Percentiles rank a stretch among this genome's conserved stretches.
These are phyloP conservation scores for Candida golubevii DNA, from an alignment of 805 yeast genomes.

Conservation along the genomic window DNA sequence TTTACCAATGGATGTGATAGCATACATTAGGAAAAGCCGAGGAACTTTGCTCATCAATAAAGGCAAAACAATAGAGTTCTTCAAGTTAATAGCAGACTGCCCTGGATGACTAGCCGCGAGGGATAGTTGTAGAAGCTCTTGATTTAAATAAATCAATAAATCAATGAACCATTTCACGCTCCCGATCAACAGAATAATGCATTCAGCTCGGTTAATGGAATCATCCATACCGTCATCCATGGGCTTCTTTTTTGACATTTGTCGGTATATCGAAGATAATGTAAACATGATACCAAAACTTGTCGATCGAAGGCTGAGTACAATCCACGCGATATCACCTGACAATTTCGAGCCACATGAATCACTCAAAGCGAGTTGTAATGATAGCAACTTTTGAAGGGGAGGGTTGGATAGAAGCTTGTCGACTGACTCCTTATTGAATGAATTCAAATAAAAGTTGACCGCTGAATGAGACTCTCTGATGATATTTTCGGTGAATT, in stretches of 20 bases:
- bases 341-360: constrained; percentile 25
- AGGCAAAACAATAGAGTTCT: constrained; percentile 49
- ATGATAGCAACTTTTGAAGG: constrained; percentile 63
- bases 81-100: constrained; percentile 19
- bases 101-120: constrained; percentile 19
- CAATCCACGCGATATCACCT: constrained; percentile 55
- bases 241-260: constrained; percentile 57
- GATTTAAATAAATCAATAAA: constrained; percentile 63
- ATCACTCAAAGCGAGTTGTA: constrained; percentile 65
- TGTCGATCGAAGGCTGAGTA: constrained; percentile 64
- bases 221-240: constrained; percentile 50
- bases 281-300: constrained; percentile 67
- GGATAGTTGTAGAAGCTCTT: constrained; percentile 58
- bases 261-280: constrained; percentile 57
- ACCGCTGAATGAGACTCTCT: constrained; percentile 73
- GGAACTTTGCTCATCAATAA: constrained; percentile 66
- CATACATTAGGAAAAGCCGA: constrained; percentile 59
- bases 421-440: constrained; percentile 70
- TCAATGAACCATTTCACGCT: constrained; percentile 84
- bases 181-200: constrained; percentile 62
- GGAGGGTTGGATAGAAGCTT: constrained; percentile 73
- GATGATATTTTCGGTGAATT: constrained; percentile 41
- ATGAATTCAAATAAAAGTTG: constrained; percentile 60
- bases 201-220: constrained; percentile 56
- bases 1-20: constrained; percentile 61